These are phyloP conservation scores for Clausena lansium DNA, from an alignment of 345 rosid genomes.

Conservation along the genomic window DNA sequence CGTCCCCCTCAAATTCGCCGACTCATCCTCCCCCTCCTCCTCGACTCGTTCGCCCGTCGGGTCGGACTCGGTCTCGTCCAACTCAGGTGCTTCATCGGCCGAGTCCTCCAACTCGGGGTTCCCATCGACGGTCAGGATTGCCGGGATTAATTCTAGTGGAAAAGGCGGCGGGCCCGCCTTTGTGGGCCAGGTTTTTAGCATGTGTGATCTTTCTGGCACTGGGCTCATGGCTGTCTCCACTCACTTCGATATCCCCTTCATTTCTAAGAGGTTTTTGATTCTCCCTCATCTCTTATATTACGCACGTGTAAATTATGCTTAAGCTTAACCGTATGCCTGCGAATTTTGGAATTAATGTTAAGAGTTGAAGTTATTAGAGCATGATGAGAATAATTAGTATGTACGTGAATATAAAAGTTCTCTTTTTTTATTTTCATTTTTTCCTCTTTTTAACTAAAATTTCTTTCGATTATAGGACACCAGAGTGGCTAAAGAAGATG, in stretches of 20 bases:
- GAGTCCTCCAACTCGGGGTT: constrained; percentile 54
- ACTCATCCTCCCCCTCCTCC: constrained; percentile 25
- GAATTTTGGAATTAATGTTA: neutral
- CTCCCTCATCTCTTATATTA: neutral
- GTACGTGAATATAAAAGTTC: too few relatives aligned
- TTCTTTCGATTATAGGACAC: constrained; percentile 47
- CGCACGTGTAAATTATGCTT: neutral
- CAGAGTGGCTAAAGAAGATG: constrained; percentile 89
- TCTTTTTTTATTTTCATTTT: neutral
- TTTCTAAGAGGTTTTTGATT: constrained; percentile 62
- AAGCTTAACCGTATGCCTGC: neutral
- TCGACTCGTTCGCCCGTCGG: constrained; percentile 25
- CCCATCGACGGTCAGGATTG: constrained; percentile 76
- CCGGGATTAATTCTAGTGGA: constrained; percentile 63
- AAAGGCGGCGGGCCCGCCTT: constrained; percentile 90
- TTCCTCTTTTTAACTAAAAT: too few relatives aligned
- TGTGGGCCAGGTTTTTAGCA: constrained; percentile 94
- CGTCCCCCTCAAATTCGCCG: constrained; percentile 48
- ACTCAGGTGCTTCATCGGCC: constrained; percentile 46
- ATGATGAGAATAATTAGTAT: neutral
- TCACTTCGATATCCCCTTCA: constrained; percentile 84
- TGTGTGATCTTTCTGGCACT: constrained; percentile 97
- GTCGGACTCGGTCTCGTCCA: constrained; percentile 47
- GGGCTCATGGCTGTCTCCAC: constrained; percentile 97
- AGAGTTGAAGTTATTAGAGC: neutral